Percentiles rank a stretch among this genome's conserved stretches.
Evolutionary conservation across 208 protist genomes (phyloP).

Genomic region (Phytomonas serpens): DNA sequence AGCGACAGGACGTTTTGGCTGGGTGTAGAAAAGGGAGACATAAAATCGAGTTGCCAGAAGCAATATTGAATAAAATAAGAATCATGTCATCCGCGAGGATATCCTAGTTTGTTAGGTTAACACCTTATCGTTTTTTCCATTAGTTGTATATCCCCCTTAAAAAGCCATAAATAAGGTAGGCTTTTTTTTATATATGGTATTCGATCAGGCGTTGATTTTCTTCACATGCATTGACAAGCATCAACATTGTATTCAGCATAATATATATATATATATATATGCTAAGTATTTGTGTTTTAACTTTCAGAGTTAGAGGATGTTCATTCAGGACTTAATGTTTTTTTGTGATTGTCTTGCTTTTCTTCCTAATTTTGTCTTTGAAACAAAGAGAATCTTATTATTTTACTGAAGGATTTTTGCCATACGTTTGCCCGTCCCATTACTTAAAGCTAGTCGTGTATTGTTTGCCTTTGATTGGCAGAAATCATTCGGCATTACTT

Average conservation of each 20-base stretch:
- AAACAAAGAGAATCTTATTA: not conserved
- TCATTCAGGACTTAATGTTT: not conserved
- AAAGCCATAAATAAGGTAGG: not conserved
- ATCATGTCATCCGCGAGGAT: not conserved
- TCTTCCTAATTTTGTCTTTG: not conserved
- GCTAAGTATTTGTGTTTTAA: too few species aligned
- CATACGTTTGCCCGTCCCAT: not conserved
- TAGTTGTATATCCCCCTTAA: not conserved
- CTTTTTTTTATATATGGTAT: not conserved
- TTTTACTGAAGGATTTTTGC: not conserved
- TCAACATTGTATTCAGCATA: not conserved
- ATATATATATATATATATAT: too few species aligned
- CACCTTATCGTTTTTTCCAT: not conserved
- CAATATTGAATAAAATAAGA: not conserved
- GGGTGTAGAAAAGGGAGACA: not conserved
- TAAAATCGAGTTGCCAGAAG: not conserved
- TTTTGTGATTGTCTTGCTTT: not conserved
- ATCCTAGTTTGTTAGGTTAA: not conserved
- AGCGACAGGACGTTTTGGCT: constrained; percentile 9
- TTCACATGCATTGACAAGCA: not conserved
- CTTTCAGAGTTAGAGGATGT: not conserved
- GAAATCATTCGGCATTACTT: not conserved
- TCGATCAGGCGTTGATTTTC: not conserved
- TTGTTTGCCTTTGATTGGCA: not conserved
- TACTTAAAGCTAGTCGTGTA: not conserved